These are phyloP conservation scores for Phytophthora lateralis DNA, from an alignment of 352 stramenopile genomes.

Conservation along the genomic window DNA sequence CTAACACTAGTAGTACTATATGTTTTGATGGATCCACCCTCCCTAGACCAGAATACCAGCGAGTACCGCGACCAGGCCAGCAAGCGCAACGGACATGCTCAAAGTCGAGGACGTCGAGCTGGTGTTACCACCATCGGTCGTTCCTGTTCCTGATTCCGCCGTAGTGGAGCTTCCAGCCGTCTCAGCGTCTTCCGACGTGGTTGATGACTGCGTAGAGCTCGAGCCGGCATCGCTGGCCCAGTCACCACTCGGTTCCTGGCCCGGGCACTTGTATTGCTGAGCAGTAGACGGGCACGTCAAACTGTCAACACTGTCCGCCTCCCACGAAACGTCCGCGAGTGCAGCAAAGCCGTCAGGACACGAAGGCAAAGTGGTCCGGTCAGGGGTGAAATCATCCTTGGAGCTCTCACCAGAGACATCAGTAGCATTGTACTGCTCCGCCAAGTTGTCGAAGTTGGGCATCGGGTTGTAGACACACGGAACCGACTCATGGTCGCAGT, in stretches of 20 bases:
- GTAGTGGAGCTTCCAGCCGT: slow-evolving; percentile 12
- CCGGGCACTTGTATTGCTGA: slow-evolving; percentile 50
- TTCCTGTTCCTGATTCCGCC: slow-evolving; percentile 12
- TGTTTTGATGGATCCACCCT: background rate
- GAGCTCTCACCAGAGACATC: slow-evolving; percentile 44
- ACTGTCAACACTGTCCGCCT: slow-evolving; percentile 41
- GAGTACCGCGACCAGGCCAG: slow-evolving; percentile 13
- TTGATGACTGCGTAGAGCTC: slow-evolving; percentile 28
- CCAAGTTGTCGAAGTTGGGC: slow-evolving; percentile 69
- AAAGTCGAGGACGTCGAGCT: slow-evolving; percentile 25
- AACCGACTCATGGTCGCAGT: slow-evolving; percentile 65
- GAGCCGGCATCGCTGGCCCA: slow-evolving; percentile 44
- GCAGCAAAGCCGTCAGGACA: slow-evolving; percentile 44
- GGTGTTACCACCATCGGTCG: slow-evolving; percentile 17
- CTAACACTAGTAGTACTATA: no score
- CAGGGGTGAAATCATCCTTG: slow-evolving; percentile 43
- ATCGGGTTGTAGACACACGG: slow-evolving; percentile 73
- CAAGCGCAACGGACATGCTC: slow-evolving; percentile 25
- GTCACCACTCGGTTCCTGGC: slow-evolving; percentile 51
- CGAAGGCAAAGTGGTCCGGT: slow-evolving; percentile 35
- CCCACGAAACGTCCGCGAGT: slow-evolving; percentile 46
- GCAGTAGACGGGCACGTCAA: slow-evolving; percentile 41
- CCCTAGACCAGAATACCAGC: slow-evolving; percentile 25
- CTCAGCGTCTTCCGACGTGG: slow-evolving; percentile 21
- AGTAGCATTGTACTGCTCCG: slow-evolving; percentile 48